Evolutionary conservation across 1,284 basidiomycete species (phyloP).

Genomic region (Trichosporon ovoides): DNA sequence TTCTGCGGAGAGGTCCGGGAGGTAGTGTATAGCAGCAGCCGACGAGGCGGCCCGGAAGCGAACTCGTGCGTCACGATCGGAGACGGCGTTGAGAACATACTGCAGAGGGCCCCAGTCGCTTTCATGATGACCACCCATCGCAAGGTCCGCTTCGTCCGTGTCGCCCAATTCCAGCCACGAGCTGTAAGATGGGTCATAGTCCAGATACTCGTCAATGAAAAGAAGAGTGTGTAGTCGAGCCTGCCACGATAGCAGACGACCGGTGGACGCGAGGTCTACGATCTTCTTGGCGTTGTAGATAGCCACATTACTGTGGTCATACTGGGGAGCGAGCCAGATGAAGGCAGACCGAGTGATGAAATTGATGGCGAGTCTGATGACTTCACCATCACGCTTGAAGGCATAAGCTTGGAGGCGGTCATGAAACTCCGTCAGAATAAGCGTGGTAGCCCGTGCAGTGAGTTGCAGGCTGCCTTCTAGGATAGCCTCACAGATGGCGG

Average conservation of each 20-base stretch:
- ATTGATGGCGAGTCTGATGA: slow-evolving; percentile 58
- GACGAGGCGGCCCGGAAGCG: slow-evolving; percentile 68
- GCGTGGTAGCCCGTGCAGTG: slow-evolving; percentile 53
- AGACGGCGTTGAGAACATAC: slow-evolving; percentile 56
- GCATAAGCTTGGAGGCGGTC: slow-evolving; percentile 58
- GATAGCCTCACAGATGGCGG: slow-evolving; percentile 58
- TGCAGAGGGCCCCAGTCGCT: slow-evolving; percentile 24
- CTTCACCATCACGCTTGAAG: slow-evolving; percentile 56
- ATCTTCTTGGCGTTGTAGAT: slow-evolving; percentile 57
- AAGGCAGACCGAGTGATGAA: slow-evolving; percentile 62
- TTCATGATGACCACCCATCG: slow-evolving; percentile 20
- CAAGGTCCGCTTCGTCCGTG: slow-evolving; percentile 27
- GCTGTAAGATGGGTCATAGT: slow-evolving; percentile 53
- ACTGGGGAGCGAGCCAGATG: slow-evolving; percentile 58
- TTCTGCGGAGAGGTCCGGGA: slow-evolving; percentile 21
- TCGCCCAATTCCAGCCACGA: slow-evolving; percentile 29
- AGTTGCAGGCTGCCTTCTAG: slow-evolving; percentile 57
- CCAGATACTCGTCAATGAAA: slow-evolving; percentile 64
- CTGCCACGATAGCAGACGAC: slow-evolving; percentile 60
- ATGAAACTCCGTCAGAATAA: slow-evolving; percentile 57
- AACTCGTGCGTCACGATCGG: slow-evolving; percentile 78
- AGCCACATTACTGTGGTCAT: slow-evolving; percentile 53
- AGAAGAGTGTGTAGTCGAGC: slow-evolving; percentile 61
- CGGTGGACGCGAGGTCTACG: slow-evolving; percentile 50
- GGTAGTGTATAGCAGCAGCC: slow-evolving; percentile 51